Percentiles rank a stretch among this genome's conserved stretches.
Evolutionary conservation across 441 rosid species (phyloP).

Genomic region (Biscutella laevigata): DNA sequence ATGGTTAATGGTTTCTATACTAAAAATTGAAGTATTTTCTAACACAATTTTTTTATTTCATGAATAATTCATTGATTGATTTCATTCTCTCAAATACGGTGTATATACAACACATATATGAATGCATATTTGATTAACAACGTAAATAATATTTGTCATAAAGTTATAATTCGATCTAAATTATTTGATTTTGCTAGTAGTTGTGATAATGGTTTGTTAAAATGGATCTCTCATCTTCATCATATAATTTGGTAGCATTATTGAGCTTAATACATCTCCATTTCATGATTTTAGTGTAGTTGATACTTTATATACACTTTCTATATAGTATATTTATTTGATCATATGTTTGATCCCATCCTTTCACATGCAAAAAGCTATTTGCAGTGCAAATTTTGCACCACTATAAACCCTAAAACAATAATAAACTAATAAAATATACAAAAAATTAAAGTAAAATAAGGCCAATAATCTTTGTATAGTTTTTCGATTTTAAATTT

Average conservation of each 20-base stretch:
- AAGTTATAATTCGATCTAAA: neutral
- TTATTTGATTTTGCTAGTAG: slow-evolving; percentile 20
- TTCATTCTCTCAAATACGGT: slow-evolving; percentile 9
- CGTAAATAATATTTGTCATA: slow-evolving; percentile 8
- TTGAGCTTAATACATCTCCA: slow-evolving; percentile 1
- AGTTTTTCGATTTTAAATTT: too few species aligned
- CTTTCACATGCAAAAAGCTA: slow-evolving; percentile 17
- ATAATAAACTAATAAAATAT: neutral
- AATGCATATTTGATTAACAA: neutral
- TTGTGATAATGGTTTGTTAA: neutral
- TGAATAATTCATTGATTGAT: neutral
- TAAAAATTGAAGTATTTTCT: neutral
- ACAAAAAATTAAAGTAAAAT: neutral
- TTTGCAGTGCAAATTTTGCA: too few species aligned
- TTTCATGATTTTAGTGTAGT: neutral
- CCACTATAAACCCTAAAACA: slow-evolving; percentile 7
- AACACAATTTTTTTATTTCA: neutral
- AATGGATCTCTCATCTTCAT: neutral
- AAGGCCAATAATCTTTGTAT: too few species aligned
- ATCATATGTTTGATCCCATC: slow-evolving; percentile 1
- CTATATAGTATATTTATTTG: too few species aligned
- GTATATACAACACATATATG: neutral
- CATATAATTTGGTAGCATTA: neutral
- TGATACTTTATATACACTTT: too few species aligned
- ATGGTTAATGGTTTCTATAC: neutral